Evolutionary conservation across 495 filamentous ascomycete species (phyloP).

Genomic region (Achaetomiella virescens): DNA sequence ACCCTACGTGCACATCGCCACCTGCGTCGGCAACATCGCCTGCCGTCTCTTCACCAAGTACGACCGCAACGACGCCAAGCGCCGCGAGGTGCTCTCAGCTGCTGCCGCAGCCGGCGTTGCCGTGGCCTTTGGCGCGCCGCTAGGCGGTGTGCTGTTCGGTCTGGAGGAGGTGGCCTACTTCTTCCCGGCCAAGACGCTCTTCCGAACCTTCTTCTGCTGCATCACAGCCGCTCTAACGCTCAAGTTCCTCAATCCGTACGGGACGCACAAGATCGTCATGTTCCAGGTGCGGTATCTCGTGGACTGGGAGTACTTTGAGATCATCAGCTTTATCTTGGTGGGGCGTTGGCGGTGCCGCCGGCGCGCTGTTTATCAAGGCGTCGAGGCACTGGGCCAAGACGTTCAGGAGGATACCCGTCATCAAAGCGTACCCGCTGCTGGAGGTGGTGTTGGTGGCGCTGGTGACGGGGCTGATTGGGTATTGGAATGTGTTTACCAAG

Average conservation of each 20-base stretch:
- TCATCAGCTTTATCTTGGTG: constrained; percentile 75
- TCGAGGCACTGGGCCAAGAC: constrained; percentile 80
- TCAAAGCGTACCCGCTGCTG: constrained; percentile 78
- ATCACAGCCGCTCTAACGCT: constrained; percentile 85
- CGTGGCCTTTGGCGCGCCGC: constrained; percentile 90
- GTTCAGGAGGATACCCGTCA: constrained; percentile 71
- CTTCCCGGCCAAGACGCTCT: constrained; percentile 96
- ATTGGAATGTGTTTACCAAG: constrained; percentile 90
- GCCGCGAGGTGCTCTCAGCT: constrained; percentile 87
- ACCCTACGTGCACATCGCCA: constrained; percentile 94
- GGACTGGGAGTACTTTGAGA: constrained; percentile 93
- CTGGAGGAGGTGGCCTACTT: constrained; percentile 95
- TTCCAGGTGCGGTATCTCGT: constrained; percentile 89
- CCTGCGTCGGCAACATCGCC: constrained; percentile 90
- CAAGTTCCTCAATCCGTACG: constrained; percentile 94
- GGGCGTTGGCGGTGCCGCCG: constrained; percentile 76
- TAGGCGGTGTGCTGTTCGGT: constrained; percentile 89
- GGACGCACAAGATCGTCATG: constrained; percentile 90
- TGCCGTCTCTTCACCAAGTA: constrained; percentile 93
- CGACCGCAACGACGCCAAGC: constrained; percentile 79
- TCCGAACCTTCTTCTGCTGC: constrained; percentile 97
- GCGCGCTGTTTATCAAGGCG: constrained; percentile 95
- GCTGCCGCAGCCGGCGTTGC: constrained; percentile 89
- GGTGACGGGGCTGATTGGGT: constrained; percentile 75
- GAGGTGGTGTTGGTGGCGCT: constrained; percentile 86